Evolutionary conservation across 129 eudicot genomes (phyloP).

Genomic region (Centrapalus pauciflorus): DNA sequence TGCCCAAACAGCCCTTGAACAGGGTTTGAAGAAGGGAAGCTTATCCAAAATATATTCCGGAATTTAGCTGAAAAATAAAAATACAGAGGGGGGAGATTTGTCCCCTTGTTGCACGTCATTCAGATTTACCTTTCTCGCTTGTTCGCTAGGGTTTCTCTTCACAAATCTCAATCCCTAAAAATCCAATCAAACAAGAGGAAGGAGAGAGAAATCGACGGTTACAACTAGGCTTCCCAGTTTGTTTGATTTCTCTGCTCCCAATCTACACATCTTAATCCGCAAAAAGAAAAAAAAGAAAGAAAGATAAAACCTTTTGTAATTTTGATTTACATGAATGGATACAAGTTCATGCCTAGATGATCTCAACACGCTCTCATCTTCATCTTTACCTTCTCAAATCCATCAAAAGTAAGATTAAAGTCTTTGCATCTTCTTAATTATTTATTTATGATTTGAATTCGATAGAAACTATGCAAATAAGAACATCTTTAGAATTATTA

Average conservation of each 20-base stretch:
- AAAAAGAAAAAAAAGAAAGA: no score
- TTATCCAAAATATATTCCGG: constrained; percentile 17
- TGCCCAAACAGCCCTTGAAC: no score
- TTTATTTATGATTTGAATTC: neutral
- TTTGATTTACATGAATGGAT: constrained; percentile 30
- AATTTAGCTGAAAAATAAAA: neutral
- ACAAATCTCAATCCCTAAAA: constrained; percentile 33
- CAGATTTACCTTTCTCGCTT: constrained; percentile 3
- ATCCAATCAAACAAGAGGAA: neutral
- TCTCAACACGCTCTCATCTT: constrained; percentile 33
- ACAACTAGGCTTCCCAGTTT: constrained; percentile 21
- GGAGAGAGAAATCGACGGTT: constrained; percentile 14
- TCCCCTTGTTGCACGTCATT: constrained; percentile 12
- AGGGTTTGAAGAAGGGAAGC: constrained; percentile 6
- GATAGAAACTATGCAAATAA: neutral
- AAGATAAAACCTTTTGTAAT: neutral
- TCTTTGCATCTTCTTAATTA: neutral
- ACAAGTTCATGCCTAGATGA: constrained; percentile 33
- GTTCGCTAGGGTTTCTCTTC: constrained; percentile 29
- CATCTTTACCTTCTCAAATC: constrained; percentile 29
- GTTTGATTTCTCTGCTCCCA: constrained; percentile 4
- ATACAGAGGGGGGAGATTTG: neutral
- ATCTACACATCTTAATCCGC: neutral
- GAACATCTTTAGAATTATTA: neutral
- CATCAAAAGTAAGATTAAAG: constrained; percentile 26